Evolutionary conservation across 2,329 filamentous ascomycete species (phyloP).

Genomic region (Trichoderma sp.): DNA sequence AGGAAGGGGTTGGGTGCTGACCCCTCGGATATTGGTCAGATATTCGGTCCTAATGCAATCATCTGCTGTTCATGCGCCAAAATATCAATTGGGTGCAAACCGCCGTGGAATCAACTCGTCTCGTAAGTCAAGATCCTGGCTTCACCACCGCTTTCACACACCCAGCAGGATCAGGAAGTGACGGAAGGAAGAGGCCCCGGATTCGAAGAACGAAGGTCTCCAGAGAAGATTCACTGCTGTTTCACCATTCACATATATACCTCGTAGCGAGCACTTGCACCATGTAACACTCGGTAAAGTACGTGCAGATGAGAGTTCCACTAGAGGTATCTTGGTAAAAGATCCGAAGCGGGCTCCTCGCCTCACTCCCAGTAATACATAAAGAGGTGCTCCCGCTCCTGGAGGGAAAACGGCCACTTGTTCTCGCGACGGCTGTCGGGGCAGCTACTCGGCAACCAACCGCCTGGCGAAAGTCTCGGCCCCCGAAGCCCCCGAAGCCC

Average conservation of each 20-base stretch:
- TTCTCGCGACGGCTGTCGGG: background rate
- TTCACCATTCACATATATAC: background rate
- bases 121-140: background rate
- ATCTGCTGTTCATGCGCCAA: background rate
- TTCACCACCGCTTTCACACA: background rate
- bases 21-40: background rate
- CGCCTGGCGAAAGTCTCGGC: background rate
- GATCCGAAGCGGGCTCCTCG: background rate
- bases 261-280: background rate
- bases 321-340: constrained; percentile 1
- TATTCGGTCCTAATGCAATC: background rate
- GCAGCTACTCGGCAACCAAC: background rate
- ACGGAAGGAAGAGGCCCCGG: background rate
- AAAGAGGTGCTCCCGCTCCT: background rate
- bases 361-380: background rate
- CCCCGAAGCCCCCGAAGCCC: background rate
- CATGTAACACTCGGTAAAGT: background rate
- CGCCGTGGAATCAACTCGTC: background rate
- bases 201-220: background rate
- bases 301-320: background rate
- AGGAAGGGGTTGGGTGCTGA: background rate
- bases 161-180: background rate
- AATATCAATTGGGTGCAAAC: background rate
- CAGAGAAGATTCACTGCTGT: background rate
- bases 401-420: background rate